Evolutionary conservation across 2,329 filamentous ascomycete species (phyloP).

Genomic region (Massarina eburnea): DNA sequence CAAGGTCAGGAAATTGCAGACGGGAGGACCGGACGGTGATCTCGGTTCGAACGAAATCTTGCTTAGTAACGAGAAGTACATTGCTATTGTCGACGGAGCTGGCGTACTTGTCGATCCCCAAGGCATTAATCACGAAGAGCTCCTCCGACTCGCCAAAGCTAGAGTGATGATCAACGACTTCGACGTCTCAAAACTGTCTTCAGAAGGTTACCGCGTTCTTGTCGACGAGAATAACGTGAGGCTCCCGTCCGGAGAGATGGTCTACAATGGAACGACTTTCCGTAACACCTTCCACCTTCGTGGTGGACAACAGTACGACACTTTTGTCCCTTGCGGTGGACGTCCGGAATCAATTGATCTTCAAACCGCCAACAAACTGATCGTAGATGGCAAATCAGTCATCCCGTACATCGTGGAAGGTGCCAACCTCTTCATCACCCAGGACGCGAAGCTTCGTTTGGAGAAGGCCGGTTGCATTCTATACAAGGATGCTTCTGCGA

Average conservation of each 20-base stretch:
- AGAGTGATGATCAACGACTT: constrained; percentile 90
- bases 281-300: constrained; percentile 97
- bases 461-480: constrained; percentile 94
- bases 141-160: constrained; percentile 79
- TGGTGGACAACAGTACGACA: constrained; percentile 71
- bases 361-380: constrained; percentile 81
- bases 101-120: constrained; percentile 93
- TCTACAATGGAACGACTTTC: constrained; percentile 92
- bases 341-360: constrained; percentile 96
- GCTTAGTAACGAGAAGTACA: constrained; percentile 93
- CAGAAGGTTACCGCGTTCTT: constrained; percentile 85
- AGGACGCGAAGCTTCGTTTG: constrained; percentile 92
- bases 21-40: constrained; percentile 94
- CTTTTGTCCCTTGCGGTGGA: constrained; percentile 94
- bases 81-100: constrained; percentile 90
- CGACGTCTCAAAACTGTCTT: constrained; percentile 80
- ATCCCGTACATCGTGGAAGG: constrained; percentile 97
- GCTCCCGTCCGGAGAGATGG: constrained; percentile 82
- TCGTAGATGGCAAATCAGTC: constrained; percentile 81
- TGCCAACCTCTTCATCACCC: constrained; percentile 97
- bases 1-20: constrained; percentile 90
- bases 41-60: constrained; percentile 97
- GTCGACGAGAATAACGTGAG: constrained; percentile 87
- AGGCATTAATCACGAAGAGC: constrained; percentile 81
- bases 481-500: constrained; percentile 97